Conservation (phyloP, 306 rosid genomes). For the Mucuna pruriens region DNA sequence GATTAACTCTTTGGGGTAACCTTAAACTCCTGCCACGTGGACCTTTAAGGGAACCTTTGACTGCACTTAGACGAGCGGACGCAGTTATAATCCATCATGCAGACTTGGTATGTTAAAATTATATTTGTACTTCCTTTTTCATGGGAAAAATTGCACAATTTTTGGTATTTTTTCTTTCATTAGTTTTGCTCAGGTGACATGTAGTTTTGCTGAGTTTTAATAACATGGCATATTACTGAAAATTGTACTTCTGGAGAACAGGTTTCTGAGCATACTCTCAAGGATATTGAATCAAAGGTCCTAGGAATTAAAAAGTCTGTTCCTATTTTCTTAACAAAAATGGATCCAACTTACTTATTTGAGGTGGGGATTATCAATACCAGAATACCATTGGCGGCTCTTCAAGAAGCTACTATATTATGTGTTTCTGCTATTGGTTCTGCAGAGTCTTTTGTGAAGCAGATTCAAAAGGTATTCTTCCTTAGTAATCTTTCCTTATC, state of each 20-base stretch:
- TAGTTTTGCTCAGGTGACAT: conserved; percentile 5
- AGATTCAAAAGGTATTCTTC: conserved; percentile 65
- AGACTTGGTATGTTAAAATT: conserved; percentile 60
- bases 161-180: conserved; percentile 23
- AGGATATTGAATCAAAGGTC: conserved; percentile 54
- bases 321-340: conserved; percentile 72
- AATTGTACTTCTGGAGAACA: conserved; percentile 45
- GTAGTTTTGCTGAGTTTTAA: background rate
- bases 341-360: conserved; percentile 76
- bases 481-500: background rate
- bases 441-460: conserved; percentile 77
- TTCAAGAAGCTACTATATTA: conserved; percentile 52
- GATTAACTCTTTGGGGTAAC: conserved; percentile 81
- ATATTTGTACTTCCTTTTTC: background rate
- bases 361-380: conserved; percentile 52
- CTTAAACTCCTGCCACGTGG: conserved; percentile 75
- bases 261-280: conserved; percentile 65
- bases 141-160: background rate
- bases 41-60: conserved; percentile 88
- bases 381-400: conserved; percentile 54
- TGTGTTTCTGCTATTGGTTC: conserved; percentile 93
- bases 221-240: conserved; percentile 19
- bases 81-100: conserved; percentile 79
- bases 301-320: conserved; percentile 53
- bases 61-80: conserved; percentile 75